Base-by-base conservation (phyloP, 345 rosid genomes). In the Odontarrhena argentea region DNA sequence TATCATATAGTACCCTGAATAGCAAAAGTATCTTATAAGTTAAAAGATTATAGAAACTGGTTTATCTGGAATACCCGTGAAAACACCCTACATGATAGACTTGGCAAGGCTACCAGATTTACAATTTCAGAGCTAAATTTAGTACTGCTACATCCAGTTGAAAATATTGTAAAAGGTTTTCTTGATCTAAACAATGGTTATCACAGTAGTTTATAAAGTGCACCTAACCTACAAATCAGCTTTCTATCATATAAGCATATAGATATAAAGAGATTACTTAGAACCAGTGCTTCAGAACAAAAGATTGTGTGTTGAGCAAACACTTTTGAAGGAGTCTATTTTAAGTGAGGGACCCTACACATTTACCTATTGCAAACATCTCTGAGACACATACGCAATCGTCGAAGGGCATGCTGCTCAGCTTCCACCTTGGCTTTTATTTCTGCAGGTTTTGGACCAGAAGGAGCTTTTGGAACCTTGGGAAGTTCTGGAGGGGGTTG, bases 361-460 rank as follows among this genome's bases (percentile, higher is more conserved):
- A 41, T 38, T 83, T 83, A 91, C 97, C 97, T 79, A 59, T 94
- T 94, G 84, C 99, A 94, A 87, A 94, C 67, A 78, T 94, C 99
- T 82, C 97, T 84, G 61, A 94, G 96, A 82, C 99, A 94, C 96
- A 91, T 94, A 65, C 99, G 87, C 68, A 91, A 78, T 53, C 99
- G 83, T 50, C 97, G 91, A 74, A 94, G 96, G 45, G 97, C 93
- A 81, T 94, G 99, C 78, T 94, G 99, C 86, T 94, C 97, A 28
- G 96, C 92, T 82, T 91, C 99, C 61, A 87, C 86, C 85, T 89
- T 86, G 59, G 99, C 96, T 75, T 86, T 91, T 68, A 94, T 61
- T 77, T 94, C 97, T 46, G 97, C 91, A 13, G 86, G 85, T 83
- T 91, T 94, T 11, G 96, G 99, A 59, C 97, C 96, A 75, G 85